Evolutionary conservation across 352 stramenopile genomes (phyloP), one percentile per base, ranked within the genome.

Genomic region (Globisporangium cederbergense): DNA sequence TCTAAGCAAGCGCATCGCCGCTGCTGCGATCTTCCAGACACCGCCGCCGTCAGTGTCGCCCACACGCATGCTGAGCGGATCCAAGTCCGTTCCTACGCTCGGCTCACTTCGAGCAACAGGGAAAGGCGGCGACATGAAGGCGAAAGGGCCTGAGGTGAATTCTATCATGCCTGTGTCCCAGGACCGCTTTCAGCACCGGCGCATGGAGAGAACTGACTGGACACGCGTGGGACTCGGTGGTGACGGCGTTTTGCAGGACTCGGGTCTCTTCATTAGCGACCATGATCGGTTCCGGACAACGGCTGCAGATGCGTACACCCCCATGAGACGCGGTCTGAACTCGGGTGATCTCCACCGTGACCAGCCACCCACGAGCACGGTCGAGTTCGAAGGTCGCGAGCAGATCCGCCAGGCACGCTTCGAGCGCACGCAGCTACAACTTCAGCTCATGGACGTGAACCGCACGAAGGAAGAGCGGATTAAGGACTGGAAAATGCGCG

Each of bases 161-260:
- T 53, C 76, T 0, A 32, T 86, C n/a, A 57, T 65, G 2, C 47
- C 65, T 0, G 67, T 88, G 7, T 82, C 74, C 1, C 76, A 75
- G 38, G 81, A 90, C 67, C 76, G 83, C 25, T 88, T 83, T 56
- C 71, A 71, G 52, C 81, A 88, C 65, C 78, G 73, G 45, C 75
- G 80, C 14, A 69, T 69, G 52, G 70, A 88, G 64, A 67, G 73
- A 45, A 93, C 83, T 0, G 86, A 95, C 71, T 96, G 88, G 86
- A 81, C 69, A 38, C 80, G 83, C 57, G 81, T 94, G n/a, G 88
- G 86, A 22, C 62, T 87, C 25, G 86, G 86, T 32, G 80, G 86
- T 2, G 78, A 93, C 53, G 85, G 88, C 30, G 66, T 78, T 43
- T 38, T 65, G 7, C 18, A 70, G 0, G 77, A 86, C 52, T 79